A percentile compares a stretch with the other conserved stretches of the same genome.
phyloP scores from a whole-genome alignment of 1,139 yeast genomes.

The Entelexis paramagnoliae region DNA sequence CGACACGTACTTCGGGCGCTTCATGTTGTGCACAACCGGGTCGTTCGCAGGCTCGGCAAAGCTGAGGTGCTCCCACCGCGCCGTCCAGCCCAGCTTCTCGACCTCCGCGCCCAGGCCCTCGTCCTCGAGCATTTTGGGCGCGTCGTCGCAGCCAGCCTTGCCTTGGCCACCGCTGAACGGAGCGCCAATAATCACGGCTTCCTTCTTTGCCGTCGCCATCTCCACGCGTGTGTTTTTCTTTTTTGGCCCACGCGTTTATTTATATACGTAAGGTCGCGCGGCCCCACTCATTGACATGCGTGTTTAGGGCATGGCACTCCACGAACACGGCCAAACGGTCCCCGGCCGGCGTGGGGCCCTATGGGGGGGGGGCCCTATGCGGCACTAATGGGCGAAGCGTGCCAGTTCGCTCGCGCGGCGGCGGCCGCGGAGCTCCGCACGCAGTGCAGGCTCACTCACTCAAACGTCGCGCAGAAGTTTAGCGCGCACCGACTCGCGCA shows the following conservation, averaged over 20 bases:
- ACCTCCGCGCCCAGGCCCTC: slow-evolving; percentile 61
- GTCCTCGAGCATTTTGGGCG: slow-evolving; percentile 71
- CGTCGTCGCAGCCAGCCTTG: slow-evolving; percentile 83
- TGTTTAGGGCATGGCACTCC: not conserved
- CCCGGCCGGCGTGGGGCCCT: no score
- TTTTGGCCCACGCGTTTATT: not conserved
- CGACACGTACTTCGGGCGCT: slow-evolving; percentile 69
- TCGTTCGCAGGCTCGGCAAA: slow-evolving; percentile 32
- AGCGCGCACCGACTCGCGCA: no score
- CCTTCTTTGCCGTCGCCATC: slow-evolving; percentile 2
- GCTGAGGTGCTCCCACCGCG: slow-evolving; percentile 47
- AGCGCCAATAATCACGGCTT: slow-evolving; percentile 47
- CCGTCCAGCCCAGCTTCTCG: slow-evolving; percentile 61
- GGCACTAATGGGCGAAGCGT: no score
- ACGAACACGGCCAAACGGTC: not conserved
- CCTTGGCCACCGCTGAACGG: slow-evolving; percentile 98
- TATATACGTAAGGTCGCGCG: not conserved
- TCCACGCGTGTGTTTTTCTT: no score
- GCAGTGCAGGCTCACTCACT: no score
- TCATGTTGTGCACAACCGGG: slow-evolving; percentile 41
- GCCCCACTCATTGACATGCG: not conserved
- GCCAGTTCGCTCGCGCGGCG: no score
- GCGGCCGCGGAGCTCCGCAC: no score
- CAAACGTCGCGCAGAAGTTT: no score
- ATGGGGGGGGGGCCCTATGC: no score